Evolutionary conservation across 768 basidiomycete species (phyloP).

Genomic region (Amanita phalloides): DNA sequence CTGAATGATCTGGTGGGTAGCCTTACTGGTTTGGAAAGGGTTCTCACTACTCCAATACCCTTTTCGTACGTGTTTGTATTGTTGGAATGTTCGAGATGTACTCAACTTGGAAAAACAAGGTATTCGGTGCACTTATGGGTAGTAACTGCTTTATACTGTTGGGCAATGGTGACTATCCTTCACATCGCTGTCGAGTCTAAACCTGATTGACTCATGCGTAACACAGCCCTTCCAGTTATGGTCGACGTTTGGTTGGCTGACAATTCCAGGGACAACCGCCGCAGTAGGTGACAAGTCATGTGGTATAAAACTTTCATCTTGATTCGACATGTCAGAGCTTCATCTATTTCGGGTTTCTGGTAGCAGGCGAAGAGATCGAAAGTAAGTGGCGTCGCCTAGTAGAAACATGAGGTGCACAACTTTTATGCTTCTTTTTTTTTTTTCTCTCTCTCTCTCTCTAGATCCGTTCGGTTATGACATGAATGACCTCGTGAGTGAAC

Average conservation of each 20-base stretch:
- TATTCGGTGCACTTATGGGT: conserved; percentile 63
- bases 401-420: background rate
- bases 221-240: conserved; percentile 57
- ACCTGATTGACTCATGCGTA: conserved; percentile 4
- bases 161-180: conserved; percentile 33
- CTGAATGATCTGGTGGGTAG: conserved; percentile 51
- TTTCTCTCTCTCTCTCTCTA: conserved; percentile 7
- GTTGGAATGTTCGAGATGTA: background rate
- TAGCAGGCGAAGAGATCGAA: conserved; percentile 68
- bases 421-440: background rate
- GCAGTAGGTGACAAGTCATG: conserved; percentile 24
- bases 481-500: conserved; percentile 48
- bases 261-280: conserved; percentile 51
- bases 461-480: conserved; percentile 58
- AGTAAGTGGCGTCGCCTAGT: conserved; percentile 29
- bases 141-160: conserved; percentile 49
- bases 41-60: conserved; percentile 68
- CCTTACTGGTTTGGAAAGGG: conserved; percentile 60
- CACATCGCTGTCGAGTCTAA: background rate
- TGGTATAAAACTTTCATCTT: background rate
- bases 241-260: conserved; percentile 42
- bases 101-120: conserved; percentile 18
- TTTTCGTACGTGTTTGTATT: conserved; percentile 38
- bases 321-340: conserved; percentile 32
- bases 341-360: conserved; percentile 65